Percentiles rank a stretch among this genome's conserved stretches.
Evolutionary conservation across 768 basidiomycete species (phyloP).

Genomic region (Cyclocybe aegerita): DNA sequence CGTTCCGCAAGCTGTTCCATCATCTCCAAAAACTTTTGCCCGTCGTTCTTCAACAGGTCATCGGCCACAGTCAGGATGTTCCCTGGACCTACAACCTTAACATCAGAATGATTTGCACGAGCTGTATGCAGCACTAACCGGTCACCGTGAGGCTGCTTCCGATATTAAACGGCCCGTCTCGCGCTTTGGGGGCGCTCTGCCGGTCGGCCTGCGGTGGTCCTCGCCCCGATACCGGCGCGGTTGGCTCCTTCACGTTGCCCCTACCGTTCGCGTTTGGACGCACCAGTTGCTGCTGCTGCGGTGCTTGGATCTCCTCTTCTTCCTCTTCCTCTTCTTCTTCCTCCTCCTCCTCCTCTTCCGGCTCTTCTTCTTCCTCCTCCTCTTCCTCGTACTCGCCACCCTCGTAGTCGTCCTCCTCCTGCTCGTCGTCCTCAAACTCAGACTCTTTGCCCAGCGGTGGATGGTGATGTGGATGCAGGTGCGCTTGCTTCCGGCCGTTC

Average conservation of each 20-base stretch:
- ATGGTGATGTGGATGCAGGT: constrained; percentile 40
- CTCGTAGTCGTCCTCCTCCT: constrained; percentile 37
- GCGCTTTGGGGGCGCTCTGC: constrained; percentile 31
- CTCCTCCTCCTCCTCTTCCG: constrained; percentile 51
- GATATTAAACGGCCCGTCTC: constrained; percentile 77
- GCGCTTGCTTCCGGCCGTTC: constrained; percentile 29
- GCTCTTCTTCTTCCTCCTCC: constrained; percentile 46
- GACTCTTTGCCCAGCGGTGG: constrained; percentile 59
- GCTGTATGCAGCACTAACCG: constrained; percentile 42
- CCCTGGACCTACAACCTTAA: constrained; percentile 59
- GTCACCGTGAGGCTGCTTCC: constrained; percentile 83
- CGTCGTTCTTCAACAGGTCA: constrained; percentile 97
- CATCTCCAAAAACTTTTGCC: constrained; percentile 99
- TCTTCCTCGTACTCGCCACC: constrained; percentile 40
- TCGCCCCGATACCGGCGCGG: constrained; percentile 17
- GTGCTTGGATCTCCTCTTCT: constrained; percentile 39
- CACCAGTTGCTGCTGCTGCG: constrained; percentile 33
- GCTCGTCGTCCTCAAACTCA: constrained; percentile 68
- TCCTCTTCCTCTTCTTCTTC: constrained; percentile 61
- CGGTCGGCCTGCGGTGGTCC: constrained; percentile 13
- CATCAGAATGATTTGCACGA: neutral
- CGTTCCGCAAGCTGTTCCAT: constrained; percentile 99
- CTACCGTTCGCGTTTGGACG: constrained; percentile 24
- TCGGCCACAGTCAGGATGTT: constrained; percentile 98
- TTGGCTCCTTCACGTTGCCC: constrained; percentile 10